A percentile compares a stretch with the other conserved stretches of the same genome.
These are phyloP conservation scores for Paecilomyces formosus DNA, from an alignment of 2,329 filamentous ascomycete genomes.

Conservation along the genomic window DNA sequence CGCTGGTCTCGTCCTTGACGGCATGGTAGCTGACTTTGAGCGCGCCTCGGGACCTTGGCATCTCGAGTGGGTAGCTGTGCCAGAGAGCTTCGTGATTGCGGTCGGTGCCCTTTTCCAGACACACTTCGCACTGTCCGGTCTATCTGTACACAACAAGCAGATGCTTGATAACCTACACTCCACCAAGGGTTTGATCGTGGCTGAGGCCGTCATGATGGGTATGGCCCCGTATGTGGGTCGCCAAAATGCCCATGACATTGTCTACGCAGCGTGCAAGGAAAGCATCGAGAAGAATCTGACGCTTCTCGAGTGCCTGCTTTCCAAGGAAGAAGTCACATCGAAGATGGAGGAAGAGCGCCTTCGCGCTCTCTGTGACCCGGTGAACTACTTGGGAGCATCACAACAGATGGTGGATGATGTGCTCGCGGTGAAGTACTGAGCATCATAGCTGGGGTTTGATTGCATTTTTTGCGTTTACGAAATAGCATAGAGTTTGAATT, in stretches of 20 bases:
- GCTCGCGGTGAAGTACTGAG: conserved; percentile 8
- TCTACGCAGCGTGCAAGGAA: conserved; percentile 48
- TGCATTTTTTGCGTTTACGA: neutral
- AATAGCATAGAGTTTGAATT: neutral
- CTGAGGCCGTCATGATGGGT: conserved; percentile 55
- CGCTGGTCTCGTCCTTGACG: conserved; percentile 46
- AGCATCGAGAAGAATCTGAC: conserved; percentile 39
- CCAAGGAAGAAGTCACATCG: conserved; percentile 32
- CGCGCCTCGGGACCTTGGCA: conserved; percentile 53
- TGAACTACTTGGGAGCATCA: conserved; percentile 36
- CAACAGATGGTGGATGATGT: conserved; percentile 27
- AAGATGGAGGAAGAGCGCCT: conserved; percentile 43
- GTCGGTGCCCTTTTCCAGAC: conserved; percentile 49
- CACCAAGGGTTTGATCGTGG: conserved; percentile 48
- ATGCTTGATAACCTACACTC: conserved; percentile 47
- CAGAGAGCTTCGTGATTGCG: conserved; percentile 47
- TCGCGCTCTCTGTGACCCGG: conserved; percentile 48
- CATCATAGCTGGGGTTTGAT: neutral
- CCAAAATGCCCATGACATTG: conserved; percentile 48
- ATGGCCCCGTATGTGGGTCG: conserved; percentile 47
- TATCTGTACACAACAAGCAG: conserved; percentile 43
- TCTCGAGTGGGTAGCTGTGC: conserved; percentile 51
- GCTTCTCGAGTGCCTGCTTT: conserved; percentile 37
- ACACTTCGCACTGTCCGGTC: conserved; percentile 45
- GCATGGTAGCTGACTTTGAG: conserved; percentile 53